phyloP scores from a whole-genome alignment of 148 eudicot genomes.

The Vaccinium macrocarpon region DNA sequence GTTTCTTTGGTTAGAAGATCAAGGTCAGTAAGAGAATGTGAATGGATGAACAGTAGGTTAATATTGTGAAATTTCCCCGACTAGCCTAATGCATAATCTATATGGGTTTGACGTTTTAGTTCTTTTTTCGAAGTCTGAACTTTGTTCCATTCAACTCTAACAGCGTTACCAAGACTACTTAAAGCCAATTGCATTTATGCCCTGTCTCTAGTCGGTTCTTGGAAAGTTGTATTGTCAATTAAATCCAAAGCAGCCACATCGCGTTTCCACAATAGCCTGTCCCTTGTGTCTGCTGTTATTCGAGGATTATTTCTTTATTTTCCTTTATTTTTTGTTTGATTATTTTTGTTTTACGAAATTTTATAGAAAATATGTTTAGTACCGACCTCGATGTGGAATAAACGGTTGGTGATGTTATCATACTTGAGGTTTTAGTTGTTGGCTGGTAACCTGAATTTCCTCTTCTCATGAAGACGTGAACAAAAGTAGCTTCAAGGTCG shows the following conservation, averaged over 20 bases:
- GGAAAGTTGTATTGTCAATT: no score
- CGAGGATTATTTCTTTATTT: background rate
- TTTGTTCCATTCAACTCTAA: background rate
- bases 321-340: background rate
- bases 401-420: background rate
- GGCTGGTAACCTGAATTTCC: background rate
- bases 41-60: background rate
- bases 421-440: background rate
- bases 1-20: background rate
- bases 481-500: background rate
- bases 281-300: background rate
- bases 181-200: no score
- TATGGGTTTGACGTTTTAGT: background rate
- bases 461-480: background rate
- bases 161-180: no score
- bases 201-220: no score
- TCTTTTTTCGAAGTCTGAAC: background rate
- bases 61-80: background rate
- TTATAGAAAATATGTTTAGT: background rate
- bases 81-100: background rate
- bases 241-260: background rate
- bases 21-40: slow-evolving; percentile 1
- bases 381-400: background rate
- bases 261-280: background rate
- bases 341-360: background rate